A percentile compares a stretch with the other conserved stretches of the same genome.
Conservation (phyloP, 768 basidiomycete genomes). For the Gloeopeniophorella convolvens region DNA sequence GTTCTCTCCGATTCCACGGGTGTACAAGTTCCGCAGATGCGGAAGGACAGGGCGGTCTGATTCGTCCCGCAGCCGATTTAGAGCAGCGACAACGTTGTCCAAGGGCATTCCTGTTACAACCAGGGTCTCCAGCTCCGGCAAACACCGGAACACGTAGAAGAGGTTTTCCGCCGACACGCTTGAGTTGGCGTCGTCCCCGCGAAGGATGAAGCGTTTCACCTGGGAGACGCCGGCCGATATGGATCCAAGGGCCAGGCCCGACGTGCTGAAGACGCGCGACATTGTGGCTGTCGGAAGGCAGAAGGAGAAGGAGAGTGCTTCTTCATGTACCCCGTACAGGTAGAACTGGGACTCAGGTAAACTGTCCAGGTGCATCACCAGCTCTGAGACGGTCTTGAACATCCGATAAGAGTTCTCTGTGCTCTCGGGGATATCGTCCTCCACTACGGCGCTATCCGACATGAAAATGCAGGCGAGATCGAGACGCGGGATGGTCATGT, state of each 20-base stretch:
- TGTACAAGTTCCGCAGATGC: slow-evolving; percentile 5
- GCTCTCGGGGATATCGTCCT: slow-evolving; percentile 14
- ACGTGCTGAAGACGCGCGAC: slow-evolving; percentile 1
- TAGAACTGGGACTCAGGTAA: slow-evolving; percentile 15
- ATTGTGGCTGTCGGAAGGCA: slow-evolving; percentile 12
- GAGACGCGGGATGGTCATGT: slow-evolving; percentile 10
- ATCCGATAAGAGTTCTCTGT: slow-evolving; percentile 3
- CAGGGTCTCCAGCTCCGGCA: slow-evolving; percentile 13
- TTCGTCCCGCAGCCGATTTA: slow-evolving; percentile 11
- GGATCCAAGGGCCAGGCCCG: slow-evolving; percentile 4
- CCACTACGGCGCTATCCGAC: slow-evolving; percentile 15
- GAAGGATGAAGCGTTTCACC: slow-evolving; percentile 8
- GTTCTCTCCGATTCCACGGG: slow-evolving; percentile 13
- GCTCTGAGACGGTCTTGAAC: slow-evolving; percentile 8
- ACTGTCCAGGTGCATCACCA: slow-evolving; percentile 17
- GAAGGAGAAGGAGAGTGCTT: slow-evolving; percentile 8
- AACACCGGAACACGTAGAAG: slow-evolving; percentile 8
- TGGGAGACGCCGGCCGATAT: slow-evolving; percentile 12
- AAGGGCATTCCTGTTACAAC: slow-evolving; percentile 13
- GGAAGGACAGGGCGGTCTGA: slow-evolving; percentile 6
- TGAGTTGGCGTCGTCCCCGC: slow-evolving; percentile 12
- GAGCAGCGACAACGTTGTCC: slow-evolving; percentile 9
- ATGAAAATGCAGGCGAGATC: slow-evolving; percentile 10
- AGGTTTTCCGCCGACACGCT: slow-evolving; percentile 9
- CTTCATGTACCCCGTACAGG: slow-evolving; percentile 10